Evolutionary conservation across 106 monocot species (phyloP), one percentile per base, ranked within the genome.

Genomic region (Platanthera zijinensis): DNA sequence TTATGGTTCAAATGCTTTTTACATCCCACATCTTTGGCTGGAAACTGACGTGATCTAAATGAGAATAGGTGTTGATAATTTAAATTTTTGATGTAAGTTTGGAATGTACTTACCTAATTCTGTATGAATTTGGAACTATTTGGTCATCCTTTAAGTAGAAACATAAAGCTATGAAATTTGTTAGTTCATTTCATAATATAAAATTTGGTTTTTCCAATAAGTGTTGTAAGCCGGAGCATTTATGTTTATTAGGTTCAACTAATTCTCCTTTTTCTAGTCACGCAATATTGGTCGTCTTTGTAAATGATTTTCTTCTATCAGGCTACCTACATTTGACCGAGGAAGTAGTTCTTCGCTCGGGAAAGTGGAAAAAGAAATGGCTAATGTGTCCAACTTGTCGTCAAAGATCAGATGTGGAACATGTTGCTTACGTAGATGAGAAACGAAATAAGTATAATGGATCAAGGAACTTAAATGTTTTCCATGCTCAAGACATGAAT

Each of bases 311-410:
- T 32, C 8, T 48, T 3, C 19, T 85, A 75, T 25, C 82, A 97
- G 97, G 97, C 59, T 97, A 86, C 86, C 87, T 97, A 70, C 63
- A 86, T 52, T 79, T 97, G 85, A 89, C 88, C 59, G 97, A 97
- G 70, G 72, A 82, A 52, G 77, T 78, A 78, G 66, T 73, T n/a
- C 25, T 75, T 62, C 82, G 72, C 30, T 76, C 62, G 54, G 81
- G 88, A 48, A 90, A 80, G 83, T 73, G 18, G 75, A 78, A 80
- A 66, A 83, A 79, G 75, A 91, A 94, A 80, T 97, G 94, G 93
- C 82, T 94, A 63, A 88, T 91, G 86, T 96, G 96, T 69, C 96
- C 96, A 19, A 93, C 93, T 67, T 96, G 96, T 70, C 96, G 96
- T 71, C 93, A 89, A 63, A 91, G 84, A 53, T 89, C 96, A 28